Base-by-base conservation (phyloP, 345 rosid species). In the Laguncularia racemosa region DNA sequence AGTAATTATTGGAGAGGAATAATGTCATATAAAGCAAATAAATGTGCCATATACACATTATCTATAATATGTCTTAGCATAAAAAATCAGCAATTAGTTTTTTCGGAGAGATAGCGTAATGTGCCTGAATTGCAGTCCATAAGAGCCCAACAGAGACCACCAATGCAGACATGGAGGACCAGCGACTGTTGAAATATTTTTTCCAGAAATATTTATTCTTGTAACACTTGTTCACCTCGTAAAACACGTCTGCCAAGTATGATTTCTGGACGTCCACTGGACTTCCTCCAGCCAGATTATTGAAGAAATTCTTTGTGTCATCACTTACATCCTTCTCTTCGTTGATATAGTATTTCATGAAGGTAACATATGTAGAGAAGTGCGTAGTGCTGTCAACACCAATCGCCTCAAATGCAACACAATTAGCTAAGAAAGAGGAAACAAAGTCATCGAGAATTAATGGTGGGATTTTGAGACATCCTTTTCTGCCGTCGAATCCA, bases 291-390 rank as follows among this genome's bases (percentile, higher is more conserved):
- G 84, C 75, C 15, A 76, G 43, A 21, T 68, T 50, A 52, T 66
- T 75, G 49, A 75, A 73, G 67, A 84, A 79, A 20, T 52, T 13
- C 14, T n/a, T n/a, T n/a, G n/a, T n/a, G n/a, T n/a, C n/a, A n/a
- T n/a, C n/a, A n/a, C 69, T 78, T 2, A 70, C 78, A 57, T 84
- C 85, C 0, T 18, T 23, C 1, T 73, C 66, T 1, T 63, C 56
- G 63, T 71, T 77, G 51, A 77, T 56, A 2, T 79, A 75, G 56
- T 75, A 71, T 13, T 69, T 71, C 78, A 84, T 65, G 60, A 84
- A 67, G 53, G 63, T 57, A 1, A 71, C 72, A 18, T 79, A 81
- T 16, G 71, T 62, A 0, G 82, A 81, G 51, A 84, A 46, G 60
- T 78, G 75, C 54, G 60, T 79, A 1, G 79, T 57, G 23, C 69